Evolutionary conservation across 257 asterid genomes (phyloP), one percentile per base, ranked within the genome.

Genomic region (Galeopsis tetrahit): DNA sequence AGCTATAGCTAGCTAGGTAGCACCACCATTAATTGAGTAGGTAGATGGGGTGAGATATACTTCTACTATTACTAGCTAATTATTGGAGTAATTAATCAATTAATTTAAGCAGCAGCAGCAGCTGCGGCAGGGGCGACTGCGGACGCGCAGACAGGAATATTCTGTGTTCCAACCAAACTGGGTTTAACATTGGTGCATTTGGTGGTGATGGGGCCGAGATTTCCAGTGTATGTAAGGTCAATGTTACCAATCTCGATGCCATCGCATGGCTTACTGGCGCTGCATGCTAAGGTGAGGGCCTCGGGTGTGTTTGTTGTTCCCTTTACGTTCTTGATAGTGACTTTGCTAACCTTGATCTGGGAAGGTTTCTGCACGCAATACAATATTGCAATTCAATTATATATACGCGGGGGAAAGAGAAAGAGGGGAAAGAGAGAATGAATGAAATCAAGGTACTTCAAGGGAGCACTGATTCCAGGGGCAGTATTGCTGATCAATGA

Each of bases 401-500:
- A 21, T 21, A 21, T 21, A 21, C 1, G 28, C 28, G 1, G 1
- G 28, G 28, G 28, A 21, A 21, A 21, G 28, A 21, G 28, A 21
- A 21, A 21, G 28, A 21, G 28, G n/a, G n/a, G n/a, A n/a, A n/a
- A n/a, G n/a, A n/a, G n/a, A n/a, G n/a, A n/a, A n/a, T n/a, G 28
- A 21, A 21, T 21, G 28, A 21, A 21, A 21, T 21, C 1, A 2
- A 32, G 40, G 5, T 70, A 81, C 83, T 4, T 72, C 62, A 15
- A 52, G 76, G 17, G 34, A 14, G 84, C 87, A 85, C 1, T 63
- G 69, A 38, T 80, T 82, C 66, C 69, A 71, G 0, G 89, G 89
- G 68, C 89, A 85, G 69, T 85, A 85, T 39, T 82, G 71, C 2
- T 85, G 87, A 46, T 85, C 89, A 31, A 85, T 32, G 68, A 85